A percentile compares a stretch with the other conserved stretches of the same genome.
Evolutionary conservation across 495 filamentous ascomycete genomes (phyloP).

Genomic region (Aspergillus wentii): DNA sequence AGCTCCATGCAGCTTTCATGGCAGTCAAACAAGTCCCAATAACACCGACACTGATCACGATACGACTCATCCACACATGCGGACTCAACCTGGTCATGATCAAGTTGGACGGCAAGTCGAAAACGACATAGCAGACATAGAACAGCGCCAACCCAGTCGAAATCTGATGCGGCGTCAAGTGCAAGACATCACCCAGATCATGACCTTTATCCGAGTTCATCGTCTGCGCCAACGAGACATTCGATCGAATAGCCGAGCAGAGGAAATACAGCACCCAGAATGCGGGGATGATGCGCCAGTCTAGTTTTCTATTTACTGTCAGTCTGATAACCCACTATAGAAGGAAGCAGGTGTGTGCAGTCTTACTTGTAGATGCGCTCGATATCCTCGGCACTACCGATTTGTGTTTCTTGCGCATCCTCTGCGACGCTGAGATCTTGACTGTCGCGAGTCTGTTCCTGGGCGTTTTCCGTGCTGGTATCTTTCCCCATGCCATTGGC

Average conservation of each 20-base stretch:
- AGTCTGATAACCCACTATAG: not conserved
- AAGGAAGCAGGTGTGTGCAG: not conserved
- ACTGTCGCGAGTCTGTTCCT: conserved; percentile 20
- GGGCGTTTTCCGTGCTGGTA: conserved; percentile 13
- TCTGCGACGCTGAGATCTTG: conserved; percentile 6
- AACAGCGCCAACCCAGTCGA: conserved; percentile 82
- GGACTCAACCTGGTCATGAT: conserved; percentile 82
- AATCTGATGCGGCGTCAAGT: conserved; percentile 66
- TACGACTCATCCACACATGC: conserved; percentile 88
- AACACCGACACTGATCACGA: conserved; percentile 81
- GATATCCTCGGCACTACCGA: conserved; percentile 28
- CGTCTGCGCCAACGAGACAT: conserved; percentile 85
- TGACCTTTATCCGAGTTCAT: conserved; percentile 71
- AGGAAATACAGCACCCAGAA: conserved; percentile 95
- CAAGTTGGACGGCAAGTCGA: conserved; percentile 85
- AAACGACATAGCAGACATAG: conserved; percentile 86
- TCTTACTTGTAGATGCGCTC: conserved; percentile 38
- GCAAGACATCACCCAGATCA: conserved; percentile 61
- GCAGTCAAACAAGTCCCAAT: conserved; percentile 79
- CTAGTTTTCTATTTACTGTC: conserved; percentile 55
- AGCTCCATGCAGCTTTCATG: conserved; percentile 76
- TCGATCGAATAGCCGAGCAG: conserved; percentile 85
- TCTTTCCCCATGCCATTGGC: conserved; percentile 15
- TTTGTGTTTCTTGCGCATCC: conserved; percentile 16
- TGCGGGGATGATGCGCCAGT: conserved; percentile 79